Evolutionary conservation across 495 filamentous ascomycete species (phyloP).

Genomic region (Rostrohypoxylon terebratum): DNA sequence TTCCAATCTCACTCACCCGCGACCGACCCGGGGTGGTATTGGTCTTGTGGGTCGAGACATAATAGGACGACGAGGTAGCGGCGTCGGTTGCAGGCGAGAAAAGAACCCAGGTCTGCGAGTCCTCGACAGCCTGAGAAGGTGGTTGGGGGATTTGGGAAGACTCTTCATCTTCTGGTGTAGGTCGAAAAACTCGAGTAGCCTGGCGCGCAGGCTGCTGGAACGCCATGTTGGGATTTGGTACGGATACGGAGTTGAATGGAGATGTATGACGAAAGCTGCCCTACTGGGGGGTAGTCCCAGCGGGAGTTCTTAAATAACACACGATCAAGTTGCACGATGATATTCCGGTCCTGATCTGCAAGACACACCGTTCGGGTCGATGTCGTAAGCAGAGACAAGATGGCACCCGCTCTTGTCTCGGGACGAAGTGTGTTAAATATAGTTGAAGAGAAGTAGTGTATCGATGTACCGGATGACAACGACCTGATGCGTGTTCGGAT

Average conservation of each 20-base stretch:
- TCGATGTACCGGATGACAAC: slow-evolving; percentile 29
- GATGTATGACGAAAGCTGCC: slow-evolving; percentile 36
- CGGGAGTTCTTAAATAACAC: slow-evolving; percentile 43
- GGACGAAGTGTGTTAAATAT: slow-evolving; percentile 34
- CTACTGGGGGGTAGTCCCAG: slow-evolving; percentile 42
- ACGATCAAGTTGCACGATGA: slow-evolving; percentile 27
- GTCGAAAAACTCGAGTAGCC: slow-evolving; percentile 66
- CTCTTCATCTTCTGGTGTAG: slow-evolving; percentile 61
- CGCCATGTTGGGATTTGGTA: slow-evolving; percentile 70
- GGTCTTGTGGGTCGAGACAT: slow-evolving; percentile 78
- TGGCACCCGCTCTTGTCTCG: slow-evolving; percentile 21
- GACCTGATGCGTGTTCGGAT: slow-evolving; percentile 29
- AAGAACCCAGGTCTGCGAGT: slow-evolving; percentile 94
- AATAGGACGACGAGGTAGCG: slow-evolving; percentile 71
- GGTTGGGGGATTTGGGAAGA: slow-evolving; percentile 57
- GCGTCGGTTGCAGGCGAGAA: slow-evolving; percentile 82
- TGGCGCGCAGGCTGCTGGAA: slow-evolving; percentile 81
- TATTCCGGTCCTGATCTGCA: slow-evolving; percentile 14
- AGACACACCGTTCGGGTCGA: slow-evolving; percentile 15
- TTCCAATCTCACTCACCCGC: slow-evolving; percentile 86
- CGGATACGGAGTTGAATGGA: slow-evolving; percentile 18
- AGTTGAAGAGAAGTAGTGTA: slow-evolving; percentile 2
- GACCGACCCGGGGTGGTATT: slow-evolving; percentile 78
- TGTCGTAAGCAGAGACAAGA: slow-evolving; percentile 16
- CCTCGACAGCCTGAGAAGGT: slow-evolving; percentile 61